Percentiles rank a stretch among this genome's conserved stretches.
phyloP scores from a whole-genome alignment of 2,329 filamentous ascomycete genomes.

The Cladosporium sp. region DNA sequence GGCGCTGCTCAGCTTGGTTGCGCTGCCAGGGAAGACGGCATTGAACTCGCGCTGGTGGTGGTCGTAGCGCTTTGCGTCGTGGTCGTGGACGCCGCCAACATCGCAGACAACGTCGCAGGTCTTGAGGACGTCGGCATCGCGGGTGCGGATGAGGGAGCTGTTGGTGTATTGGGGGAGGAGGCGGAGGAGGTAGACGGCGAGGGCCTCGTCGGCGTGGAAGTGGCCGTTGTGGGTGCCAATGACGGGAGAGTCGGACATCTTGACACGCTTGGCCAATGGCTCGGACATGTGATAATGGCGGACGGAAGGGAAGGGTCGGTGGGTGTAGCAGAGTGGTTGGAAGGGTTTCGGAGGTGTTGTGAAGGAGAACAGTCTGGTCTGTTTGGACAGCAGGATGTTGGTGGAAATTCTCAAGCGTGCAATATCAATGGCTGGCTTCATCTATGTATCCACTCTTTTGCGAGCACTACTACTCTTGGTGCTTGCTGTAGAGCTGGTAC shows the following conservation, averaged over 20 bases:
- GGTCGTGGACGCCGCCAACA: conserved; percentile 92
- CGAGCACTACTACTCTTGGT: no score
- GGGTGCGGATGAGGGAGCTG: conserved; percentile 78
- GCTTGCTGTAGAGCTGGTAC: no score
- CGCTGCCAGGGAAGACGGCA: conserved; percentile 78
- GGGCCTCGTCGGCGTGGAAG: conserved; percentile 97
- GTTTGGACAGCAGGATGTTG: conserved; percentile 4
- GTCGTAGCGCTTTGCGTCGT: conserved; percentile 76
- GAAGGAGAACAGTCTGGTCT: background rate
- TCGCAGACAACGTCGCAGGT: conserved; percentile 95
- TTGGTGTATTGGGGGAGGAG: conserved; percentile 77
- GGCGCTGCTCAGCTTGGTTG: conserved; percentile 89
- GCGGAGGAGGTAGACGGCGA: conserved; percentile 94
- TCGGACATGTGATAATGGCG: conserved; percentile 21
- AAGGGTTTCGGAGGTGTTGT: background rate
- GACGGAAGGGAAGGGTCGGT: background rate
- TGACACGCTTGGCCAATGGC: conserved; percentile 71
- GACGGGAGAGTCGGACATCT: conserved; percentile 56
- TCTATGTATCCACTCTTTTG: conserved; percentile 12
- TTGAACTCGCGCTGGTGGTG: conserved; percentile 94
- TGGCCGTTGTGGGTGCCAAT: conserved; percentile 98
- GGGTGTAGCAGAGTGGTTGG: background rate
- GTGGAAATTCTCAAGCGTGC: conserved; percentile 16
- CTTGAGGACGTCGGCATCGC: conserved; percentile 75
- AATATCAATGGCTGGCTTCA: conserved; percentile 12